Percentiles rank a stretch among this genome's conserved stretches.
Evolutionary conservation across 1,284 basidiomycete species (phyloP).

Genomic region (Xerocomus minutiporus): DNA sequence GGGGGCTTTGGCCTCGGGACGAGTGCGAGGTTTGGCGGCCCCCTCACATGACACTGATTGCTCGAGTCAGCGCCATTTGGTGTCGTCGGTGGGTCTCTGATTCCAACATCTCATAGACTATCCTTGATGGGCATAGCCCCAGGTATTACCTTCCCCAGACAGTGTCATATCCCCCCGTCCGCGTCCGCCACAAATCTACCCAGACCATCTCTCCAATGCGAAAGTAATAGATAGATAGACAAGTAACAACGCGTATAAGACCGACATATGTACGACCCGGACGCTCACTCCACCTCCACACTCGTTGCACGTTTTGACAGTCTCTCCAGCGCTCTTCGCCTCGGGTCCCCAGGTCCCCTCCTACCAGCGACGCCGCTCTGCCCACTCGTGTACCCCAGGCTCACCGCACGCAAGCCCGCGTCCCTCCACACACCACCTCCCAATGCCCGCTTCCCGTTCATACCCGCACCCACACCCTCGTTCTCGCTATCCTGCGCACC

Average conservation of each 20-base stretch:
- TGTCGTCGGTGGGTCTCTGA: no score
- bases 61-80: no score
- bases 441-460: neutral
- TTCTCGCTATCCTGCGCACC: conserved; percentile 4
- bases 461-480: neutral
- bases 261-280: no score
- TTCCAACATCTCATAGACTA: no score
- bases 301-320: conserved; percentile 18
- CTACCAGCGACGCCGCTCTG: neutral
- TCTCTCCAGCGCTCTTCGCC: conserved; percentile 25
- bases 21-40: no score
- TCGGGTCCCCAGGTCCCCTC: conserved; percentile 17
- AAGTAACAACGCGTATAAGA: no score
- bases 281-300: conserved; percentile 13
- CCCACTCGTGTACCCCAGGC: conserved; percentile 25
- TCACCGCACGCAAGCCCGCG: conserved; percentile 23
- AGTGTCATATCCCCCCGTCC: no score
- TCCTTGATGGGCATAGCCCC: no score
- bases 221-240: neutral
- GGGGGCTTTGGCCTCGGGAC: no score
- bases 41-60: no score
- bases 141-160: no score
- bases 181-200: no score
- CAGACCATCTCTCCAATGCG: neutral
- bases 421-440: conserved; percentile 12